A percentile compares a stretch with the other conserved stretches of the same genome.
These are phyloP conservation scores for Fraxinus sp. DNA, from an alignment of 305 asterid species.

Conservation along the genomic window DNA sequence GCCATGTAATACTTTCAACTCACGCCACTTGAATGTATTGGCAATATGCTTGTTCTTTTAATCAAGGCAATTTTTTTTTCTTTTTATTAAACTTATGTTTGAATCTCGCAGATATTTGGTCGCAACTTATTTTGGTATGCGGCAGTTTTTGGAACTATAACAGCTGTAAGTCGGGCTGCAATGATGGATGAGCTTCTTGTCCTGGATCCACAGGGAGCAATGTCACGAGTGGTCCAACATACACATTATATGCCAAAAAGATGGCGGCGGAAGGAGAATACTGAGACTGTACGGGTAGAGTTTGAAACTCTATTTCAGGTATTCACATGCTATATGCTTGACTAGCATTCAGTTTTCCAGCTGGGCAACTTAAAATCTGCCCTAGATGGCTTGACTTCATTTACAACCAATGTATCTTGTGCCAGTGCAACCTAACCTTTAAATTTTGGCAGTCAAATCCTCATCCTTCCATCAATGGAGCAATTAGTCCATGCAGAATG, in stretches of 20 bases:
- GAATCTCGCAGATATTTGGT: conserved; percentile 75
- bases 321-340: conserved; percentile 8
- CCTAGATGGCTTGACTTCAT: neutral
- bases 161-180: conserved; percentile 94
- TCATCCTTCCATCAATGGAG: neutral
- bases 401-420: neutral
- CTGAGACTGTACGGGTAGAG: conserved; percentile 66
- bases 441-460: neutral
- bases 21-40: neutral
- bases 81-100: conserved; percentile 15
- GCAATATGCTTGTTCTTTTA: neutral
- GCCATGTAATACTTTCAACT: conserved; percentile 67
- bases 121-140: conserved; percentile 96
- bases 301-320: conserved; percentile 98
- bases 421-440: neutral
- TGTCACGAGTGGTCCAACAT: conserved; percentile 83
- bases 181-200: conserved; percentile 76
- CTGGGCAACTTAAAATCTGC: neutral
- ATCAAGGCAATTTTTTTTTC: neutral
- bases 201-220: conserved; percentile 78
- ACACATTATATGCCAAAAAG: conserved; percentile 95
- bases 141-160: conserved; percentile 94
- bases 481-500: neutral
- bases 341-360: neutral
- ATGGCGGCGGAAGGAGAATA: conserved; percentile 95